Evolutionary conservation across 2,329 filamentous ascomycete genomes (phyloP).

Genomic region (Phyllosticta citribraziliensis): DNA sequence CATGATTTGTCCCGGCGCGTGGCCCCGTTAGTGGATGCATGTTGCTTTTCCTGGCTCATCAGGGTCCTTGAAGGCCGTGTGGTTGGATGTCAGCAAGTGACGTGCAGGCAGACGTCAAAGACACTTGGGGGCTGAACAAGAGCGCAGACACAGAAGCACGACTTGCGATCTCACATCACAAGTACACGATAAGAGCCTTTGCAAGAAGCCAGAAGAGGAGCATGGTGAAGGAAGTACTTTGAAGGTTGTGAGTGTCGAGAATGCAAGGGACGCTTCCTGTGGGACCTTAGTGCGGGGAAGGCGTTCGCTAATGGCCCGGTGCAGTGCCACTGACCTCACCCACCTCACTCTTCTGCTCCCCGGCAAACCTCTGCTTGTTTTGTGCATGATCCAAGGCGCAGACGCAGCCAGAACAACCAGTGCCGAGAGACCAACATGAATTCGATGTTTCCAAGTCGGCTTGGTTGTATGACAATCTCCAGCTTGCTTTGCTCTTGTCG

Average conservation of each 20-base stretch:
- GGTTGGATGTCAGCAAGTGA: not conserved
- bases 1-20: not conserved
- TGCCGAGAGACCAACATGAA: too few relatives aligned
- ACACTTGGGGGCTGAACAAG: not conserved
- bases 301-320: not conserved
- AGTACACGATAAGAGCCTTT: not conserved
- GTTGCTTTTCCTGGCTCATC: not conserved
- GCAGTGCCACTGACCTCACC: not conserved
- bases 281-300: not conserved
- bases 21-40: not conserved
- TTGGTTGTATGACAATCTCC: too few relatives aligned
- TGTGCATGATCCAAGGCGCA: too few relatives aligned
- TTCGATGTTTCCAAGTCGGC: too few relatives aligned
- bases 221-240: not conserved
- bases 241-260: not conserved
- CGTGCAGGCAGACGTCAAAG: not conserved
- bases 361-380: too few relatives aligned
- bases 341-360: too few relatives aligned
- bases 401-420: too few relatives aligned
- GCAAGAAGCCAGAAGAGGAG: not conserved
- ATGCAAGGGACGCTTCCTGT: not conserved
- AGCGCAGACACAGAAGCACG: too few relatives aligned
- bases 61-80: not conserved
- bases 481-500: too few relatives aligned
- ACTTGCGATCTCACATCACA: too few relatives aligned